Evolutionary conservation across 1,284 basidiomycete genomes (phyloP).

Genomic region (Ceratobasidium sp.): DNA sequence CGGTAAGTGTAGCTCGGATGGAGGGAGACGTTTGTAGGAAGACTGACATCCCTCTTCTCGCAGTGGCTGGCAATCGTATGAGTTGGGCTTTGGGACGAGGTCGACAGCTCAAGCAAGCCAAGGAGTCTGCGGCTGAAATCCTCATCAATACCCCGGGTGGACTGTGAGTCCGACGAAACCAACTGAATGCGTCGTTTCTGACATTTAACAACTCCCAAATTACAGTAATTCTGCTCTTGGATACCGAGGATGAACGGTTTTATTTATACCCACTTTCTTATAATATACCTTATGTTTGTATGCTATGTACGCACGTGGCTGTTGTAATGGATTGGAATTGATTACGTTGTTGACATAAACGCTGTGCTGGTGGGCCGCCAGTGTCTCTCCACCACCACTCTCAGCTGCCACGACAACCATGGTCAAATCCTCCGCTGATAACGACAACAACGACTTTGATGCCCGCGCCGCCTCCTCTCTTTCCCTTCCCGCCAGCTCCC

Average conservation of each 20-base stretch:
- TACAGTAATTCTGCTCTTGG: not conserved
- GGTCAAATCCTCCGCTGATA: slow-evolving; percentile 31
- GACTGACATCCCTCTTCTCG: not conserved
- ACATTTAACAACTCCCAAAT: not conserved
- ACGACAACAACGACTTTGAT: slow-evolving; percentile 31
- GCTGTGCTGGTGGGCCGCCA: slow-evolving; percentile 11
- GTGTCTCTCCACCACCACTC: slow-evolving; percentile 9
- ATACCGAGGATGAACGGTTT: too few relatives aligned
- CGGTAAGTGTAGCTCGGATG: slow-evolving; percentile 4
- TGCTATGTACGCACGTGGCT: slow-evolving; percentile 30
- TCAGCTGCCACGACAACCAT: slow-evolving; percentile 31
- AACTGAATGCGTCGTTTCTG: too few relatives aligned
- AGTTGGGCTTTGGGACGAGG: slow-evolving; percentile 27
- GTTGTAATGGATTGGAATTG: slow-evolving; percentile 30
- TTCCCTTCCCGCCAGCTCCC: slow-evolving; percentile 30
- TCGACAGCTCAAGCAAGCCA: slow-evolving; percentile 31
- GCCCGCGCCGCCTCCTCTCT: slow-evolving; percentile 37
- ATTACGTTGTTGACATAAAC: slow-evolving; percentile 46
- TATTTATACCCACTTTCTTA: slow-evolving; percentile 2
- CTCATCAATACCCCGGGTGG: slow-evolving; percentile 20
- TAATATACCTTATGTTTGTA: slow-evolving; percentile 11
- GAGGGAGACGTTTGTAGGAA: too few relatives aligned
- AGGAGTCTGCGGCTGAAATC: slow-evolving; percentile 7
- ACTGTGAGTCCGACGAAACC: slow-evolving; percentile 13
- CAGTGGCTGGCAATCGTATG: slow-evolving; percentile 10